Evolutionary conservation across 2,329 filamentous ascomycete species (phyloP).

Genomic region (Hymenoscyphus infarciens): DNA sequence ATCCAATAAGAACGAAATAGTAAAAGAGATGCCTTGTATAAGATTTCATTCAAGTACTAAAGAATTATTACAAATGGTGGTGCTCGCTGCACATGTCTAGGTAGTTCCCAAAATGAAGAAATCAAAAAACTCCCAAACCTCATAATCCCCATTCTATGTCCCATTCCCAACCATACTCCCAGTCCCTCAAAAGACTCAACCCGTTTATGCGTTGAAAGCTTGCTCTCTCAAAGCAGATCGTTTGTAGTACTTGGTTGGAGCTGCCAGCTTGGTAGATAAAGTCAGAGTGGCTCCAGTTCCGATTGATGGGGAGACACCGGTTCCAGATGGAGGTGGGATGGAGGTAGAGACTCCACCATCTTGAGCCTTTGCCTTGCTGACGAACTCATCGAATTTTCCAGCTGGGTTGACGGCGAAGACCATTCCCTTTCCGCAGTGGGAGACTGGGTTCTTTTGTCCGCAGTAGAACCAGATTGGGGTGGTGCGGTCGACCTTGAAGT

Average conservation of each 20-base stretch:
- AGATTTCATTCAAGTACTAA: conserved; percentile 4
- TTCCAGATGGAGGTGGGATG: not conserved
- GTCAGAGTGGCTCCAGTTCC: not conserved
- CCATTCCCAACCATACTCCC: not conserved
- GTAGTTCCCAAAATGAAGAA: not conserved
- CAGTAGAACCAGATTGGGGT: conserved; percentile 36
- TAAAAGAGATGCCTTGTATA: not conserved
- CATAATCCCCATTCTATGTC: not conserved
- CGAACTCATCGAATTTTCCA: conserved; percentile 22
- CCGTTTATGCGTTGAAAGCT: conserved; percentile 5
- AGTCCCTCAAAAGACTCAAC: not conserved
- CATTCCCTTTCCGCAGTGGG: conserved; percentile 31
- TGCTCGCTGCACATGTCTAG: not conserved
- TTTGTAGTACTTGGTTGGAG: not conserved
- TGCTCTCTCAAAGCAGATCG: not conserved
- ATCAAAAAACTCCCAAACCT: not conserved
- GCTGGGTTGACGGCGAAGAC: conserved; percentile 31
- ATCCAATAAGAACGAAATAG: too few relatives aligned
- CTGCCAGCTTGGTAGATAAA: not conserved
- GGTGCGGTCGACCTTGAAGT: conserved; percentile 21
- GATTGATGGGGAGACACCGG: not conserved
- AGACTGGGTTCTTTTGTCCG: conserved; percentile 22
- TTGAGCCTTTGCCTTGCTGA: conserved; percentile 13
- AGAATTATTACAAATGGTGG: not conserved
- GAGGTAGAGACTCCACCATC: not conserved